Evolutionary conservation across 2,329 filamentous ascomycete genomes (phyloP).

Genomic region (Clonostachys rosea): DNA sequence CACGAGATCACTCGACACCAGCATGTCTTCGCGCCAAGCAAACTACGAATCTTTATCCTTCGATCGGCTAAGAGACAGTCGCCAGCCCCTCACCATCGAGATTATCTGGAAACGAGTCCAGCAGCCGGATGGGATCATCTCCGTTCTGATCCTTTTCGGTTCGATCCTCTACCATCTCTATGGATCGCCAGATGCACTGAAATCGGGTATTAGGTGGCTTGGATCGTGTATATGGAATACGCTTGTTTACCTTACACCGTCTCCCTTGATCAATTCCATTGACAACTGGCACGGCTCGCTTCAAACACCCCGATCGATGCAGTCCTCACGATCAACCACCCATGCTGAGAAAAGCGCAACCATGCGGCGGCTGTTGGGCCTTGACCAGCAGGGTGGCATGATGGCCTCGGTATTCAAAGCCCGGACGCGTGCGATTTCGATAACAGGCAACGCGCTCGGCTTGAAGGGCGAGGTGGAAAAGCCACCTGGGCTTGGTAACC

Average conservation of each 20-base stretch:
- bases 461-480: constrained; percentile 32
- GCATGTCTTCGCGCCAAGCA: constrained; percentile 1
- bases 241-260: constrained; percentile 52
- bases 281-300: constrained; percentile 47
- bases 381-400: constrained; percentile 48
- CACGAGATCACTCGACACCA: background rate
- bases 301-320: constrained; percentile 1
- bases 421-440: constrained; percentile 48
- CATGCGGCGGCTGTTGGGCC: constrained; percentile 57
- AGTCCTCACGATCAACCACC: constrained; percentile 18
- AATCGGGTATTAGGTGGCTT: constrained; percentile 15
- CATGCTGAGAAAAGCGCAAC: constrained; percentile 60
- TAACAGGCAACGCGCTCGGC: constrained; percentile 38
- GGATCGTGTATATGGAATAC: constrained; percentile 54
- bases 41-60: background rate
- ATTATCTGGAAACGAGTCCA: background rate
- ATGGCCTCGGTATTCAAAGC: constrained; percentile 54
- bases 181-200: constrained; percentile 22
- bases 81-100: background rate
- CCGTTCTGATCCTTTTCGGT: constrained; percentile 1
- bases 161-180: constrained; percentile 24
- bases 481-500: constrained; percentile 76
- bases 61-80: background rate
- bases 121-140: background rate
- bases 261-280: constrained; percentile 49